These are phyloP conservation scores for Lentithecium fluviatile DNA, from an alignment of 495 filamentous ascomycete species.

Conservation along the genomic window DNA sequence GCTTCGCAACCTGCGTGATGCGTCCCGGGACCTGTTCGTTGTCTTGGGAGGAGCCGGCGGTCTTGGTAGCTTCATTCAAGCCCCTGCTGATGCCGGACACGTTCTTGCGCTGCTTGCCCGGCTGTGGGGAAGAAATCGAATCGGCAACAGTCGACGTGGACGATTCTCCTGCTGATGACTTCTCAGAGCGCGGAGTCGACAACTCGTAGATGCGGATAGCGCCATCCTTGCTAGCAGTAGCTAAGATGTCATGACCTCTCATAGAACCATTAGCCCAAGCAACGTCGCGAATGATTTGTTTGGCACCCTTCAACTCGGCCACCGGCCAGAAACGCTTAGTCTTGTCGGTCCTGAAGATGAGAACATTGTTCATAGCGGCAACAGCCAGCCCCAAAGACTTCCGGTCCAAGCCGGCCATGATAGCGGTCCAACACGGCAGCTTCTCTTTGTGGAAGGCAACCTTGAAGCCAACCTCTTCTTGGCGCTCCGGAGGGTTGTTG, in stretches of 20 bases:
- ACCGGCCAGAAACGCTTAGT: slow-evolving; percentile 72
- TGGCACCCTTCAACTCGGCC: slow-evolving; percentile 67
- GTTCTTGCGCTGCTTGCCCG: slow-evolving; percentile 20
- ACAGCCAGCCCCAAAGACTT: slow-evolving; percentile 77
- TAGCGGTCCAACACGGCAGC: slow-evolving; percentile 70
- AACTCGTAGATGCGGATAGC: slow-evolving; percentile 82
- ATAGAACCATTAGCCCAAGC: slow-evolving; percentile 90
- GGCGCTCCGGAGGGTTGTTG: slow-evolving; percentile 56
- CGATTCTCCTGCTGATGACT: slow-evolving; percentile 19
- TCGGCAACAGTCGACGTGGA: slow-evolving; percentile 16
- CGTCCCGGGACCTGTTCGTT: slow-evolving; percentile 37
- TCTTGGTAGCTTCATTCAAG: slow-evolving; percentile 49
- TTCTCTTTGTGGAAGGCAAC: slow-evolving; percentile 83
- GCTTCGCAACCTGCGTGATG: slow-evolving; percentile 42
- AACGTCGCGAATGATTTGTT: slow-evolving; percentile 80
- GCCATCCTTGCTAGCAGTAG: slow-evolving; percentile 89
- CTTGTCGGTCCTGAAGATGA: slow-evolving; percentile 71
- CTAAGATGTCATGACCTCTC: slow-evolving; percentile 82
- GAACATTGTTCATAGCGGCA: slow-evolving; percentile 75
- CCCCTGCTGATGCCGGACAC: slow-evolving; percentile 54
- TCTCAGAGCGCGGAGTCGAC: slow-evolving; percentile 48
- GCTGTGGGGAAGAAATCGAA: slow-evolving; percentile 7
- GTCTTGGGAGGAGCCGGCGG: slow-evolving; percentile 9
- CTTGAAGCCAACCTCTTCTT: slow-evolving; percentile 79
- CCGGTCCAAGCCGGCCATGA: slow-evolving; percentile 70